These are phyloP conservation scores for Panicum hallii DNA, from an alignment of 202 grass and related monocot species.

Conservation along the genomic window DNA sequence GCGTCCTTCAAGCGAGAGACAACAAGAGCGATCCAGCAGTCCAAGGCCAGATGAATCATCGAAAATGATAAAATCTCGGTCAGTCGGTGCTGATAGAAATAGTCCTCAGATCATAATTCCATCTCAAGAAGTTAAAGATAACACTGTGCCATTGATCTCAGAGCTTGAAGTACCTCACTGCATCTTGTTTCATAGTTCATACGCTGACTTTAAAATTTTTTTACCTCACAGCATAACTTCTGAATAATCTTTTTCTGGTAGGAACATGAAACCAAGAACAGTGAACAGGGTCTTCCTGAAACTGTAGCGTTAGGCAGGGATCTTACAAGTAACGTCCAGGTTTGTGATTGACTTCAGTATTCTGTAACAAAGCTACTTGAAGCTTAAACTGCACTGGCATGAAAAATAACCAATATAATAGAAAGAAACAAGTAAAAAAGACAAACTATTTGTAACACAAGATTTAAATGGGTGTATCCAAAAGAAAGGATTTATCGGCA, in stretches of 20 bases:
- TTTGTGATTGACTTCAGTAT: constrained; percentile 39
- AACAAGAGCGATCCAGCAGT: constrained; percentile 38
- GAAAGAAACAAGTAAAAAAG: constrained; percentile 9
- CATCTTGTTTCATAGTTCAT: neutral
- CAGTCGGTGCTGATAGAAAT: constrained; percentile 47
- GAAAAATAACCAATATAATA: neutral
- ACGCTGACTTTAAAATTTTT: neutral
- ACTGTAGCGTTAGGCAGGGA: constrained; percentile 43
- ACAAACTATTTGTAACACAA: neutral
- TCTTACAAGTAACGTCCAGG: constrained; percentile 76
- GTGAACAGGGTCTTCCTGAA: constrained; percentile 42
- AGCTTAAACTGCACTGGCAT: constrained; percentile 9
- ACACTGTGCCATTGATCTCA: constrained; percentile 12
- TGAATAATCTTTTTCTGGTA: constrained; percentile 34
- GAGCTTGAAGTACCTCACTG: constrained; percentile 53
- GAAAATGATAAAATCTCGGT: constrained; percentile 38
- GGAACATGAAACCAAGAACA: constrained; percentile 54
- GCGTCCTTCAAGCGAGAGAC: constrained; percentile 51
- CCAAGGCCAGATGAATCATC: constrained; percentile 41
- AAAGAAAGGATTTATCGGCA: constrained; percentile 13
- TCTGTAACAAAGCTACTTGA: constrained; percentile 33
- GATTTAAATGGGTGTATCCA: neutral
- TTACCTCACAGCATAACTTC: constrained; percentile 17
- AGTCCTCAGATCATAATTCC: constrained; percentile 38
- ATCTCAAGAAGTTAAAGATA: constrained; percentile 41